A percentile compares a stretch with the other conserved stretches of the same genome.
Evolutionary conservation across 371 early-diverging fungal genomes (phyloP).

Genomic region (Circinella umbellata): DNA sequence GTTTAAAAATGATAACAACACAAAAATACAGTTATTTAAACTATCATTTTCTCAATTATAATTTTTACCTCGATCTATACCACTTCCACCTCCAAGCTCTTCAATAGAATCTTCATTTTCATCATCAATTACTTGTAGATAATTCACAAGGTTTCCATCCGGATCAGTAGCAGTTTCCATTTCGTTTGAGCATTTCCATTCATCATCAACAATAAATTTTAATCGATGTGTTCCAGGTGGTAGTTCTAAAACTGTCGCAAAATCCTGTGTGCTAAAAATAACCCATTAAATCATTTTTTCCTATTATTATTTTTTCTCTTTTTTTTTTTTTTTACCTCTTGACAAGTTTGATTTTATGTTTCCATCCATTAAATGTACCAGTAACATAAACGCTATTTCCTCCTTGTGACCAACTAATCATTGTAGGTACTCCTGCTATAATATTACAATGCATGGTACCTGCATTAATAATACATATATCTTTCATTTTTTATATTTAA

Average conservation of each 20-base stretch:
- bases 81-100: slow-evolving; percentile 43
- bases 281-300: slow-evolving; percentile 3
- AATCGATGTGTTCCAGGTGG: slow-evolving; percentile 93
- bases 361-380: slow-evolving; percentile 98
- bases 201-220: slow-evolving; percentile 98
- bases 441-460: too few species aligned
- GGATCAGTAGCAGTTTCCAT: slow-evolving; percentile 90
- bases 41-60: background rate
- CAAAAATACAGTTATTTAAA: too few species aligned
- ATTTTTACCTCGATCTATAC: slow-evolving; percentile 28
- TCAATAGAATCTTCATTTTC: slow-evolving; percentile 49
- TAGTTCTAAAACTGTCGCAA: slow-evolving; percentile 84
- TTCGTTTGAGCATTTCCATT: slow-evolving; percentile 95
- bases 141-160: slow-evolving; percentile 96
- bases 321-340: slow-evolving; percentile 63
- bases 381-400: slow-evolving; percentile 90
- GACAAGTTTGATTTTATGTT: slow-evolving; percentile 85
- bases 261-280: slow-evolving; percentile 67
- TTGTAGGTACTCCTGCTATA: slow-evolving; percentile 66
- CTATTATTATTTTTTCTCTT: too few species aligned
- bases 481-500: background rate
- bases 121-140: slow-evolving; percentile 80
- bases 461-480: too few species aligned
- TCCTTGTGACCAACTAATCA: slow-evolving; percentile 91
- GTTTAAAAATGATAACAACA: too few species aligned